phyloP scores from a whole-genome alignment of 192 early-diverging fungal genomes.

The Piromyces finnis region DNA sequence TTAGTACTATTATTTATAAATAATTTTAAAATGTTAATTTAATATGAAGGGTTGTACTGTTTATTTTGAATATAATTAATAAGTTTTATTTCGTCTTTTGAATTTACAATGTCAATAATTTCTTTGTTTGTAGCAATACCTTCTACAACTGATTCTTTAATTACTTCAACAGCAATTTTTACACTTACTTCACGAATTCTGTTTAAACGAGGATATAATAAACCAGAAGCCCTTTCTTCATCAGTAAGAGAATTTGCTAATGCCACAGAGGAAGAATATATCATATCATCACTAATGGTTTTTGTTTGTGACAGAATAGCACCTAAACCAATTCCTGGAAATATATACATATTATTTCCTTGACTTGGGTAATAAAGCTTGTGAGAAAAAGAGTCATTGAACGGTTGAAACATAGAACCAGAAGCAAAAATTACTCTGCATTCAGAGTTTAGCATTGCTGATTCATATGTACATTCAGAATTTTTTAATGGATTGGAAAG shows the following conservation, averaged over 20 bases:
- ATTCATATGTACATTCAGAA: conserved; percentile 31
- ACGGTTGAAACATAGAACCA: conserved; percentile 24
- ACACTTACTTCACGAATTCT: conserved; percentile 75
- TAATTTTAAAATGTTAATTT: too few species aligned
- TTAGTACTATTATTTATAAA: too few species aligned
- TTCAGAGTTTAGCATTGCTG: conserved; percentile 31
- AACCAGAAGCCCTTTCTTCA: conserved; percentile 45
- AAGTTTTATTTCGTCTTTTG: not conserved
- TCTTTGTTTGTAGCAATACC: conserved; percentile 1
- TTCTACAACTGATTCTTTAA: conserved; percentile 18
- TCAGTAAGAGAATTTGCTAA: conserved; percentile 53
- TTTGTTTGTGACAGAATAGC: conserved; percentile 49
- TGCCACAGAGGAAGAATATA: conserved; percentile 59
- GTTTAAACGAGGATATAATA: conserved; percentile 67
- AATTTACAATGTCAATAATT: not conserved
- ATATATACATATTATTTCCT: conserved; percentile 31
- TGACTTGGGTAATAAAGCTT: too few species aligned
- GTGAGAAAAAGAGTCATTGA: too few species aligned
- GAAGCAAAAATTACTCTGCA: conserved; percentile 30
- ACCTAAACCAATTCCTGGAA: conserved; percentile 32
- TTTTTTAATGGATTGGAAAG: conserved; percentile 26
- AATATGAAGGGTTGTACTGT: not conserved
- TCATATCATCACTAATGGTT: conserved; percentile 61
- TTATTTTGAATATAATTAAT: not conserved
- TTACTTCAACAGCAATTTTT: conserved; percentile 62